A percentile compares a stretch with the other conserved stretches of the same genome.
Conservation (phyloP, 306 rosid species). For the Lathyrus oleraceus region DNA sequence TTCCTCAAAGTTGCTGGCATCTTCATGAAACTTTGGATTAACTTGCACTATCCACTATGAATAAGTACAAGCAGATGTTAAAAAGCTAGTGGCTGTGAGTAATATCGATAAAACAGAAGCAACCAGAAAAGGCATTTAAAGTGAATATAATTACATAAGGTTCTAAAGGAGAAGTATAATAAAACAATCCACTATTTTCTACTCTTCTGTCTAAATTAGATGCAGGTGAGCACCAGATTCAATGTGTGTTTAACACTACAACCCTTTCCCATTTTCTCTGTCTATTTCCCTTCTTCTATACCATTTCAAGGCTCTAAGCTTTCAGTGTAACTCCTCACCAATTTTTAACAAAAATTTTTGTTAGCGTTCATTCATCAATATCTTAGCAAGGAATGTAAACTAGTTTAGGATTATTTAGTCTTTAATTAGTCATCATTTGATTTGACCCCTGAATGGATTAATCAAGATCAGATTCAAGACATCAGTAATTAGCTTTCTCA, state of each 20-base stretch:
- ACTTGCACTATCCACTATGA: slow-evolving; percentile 89
- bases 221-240: background rate
- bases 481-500: slow-evolving; percentile 5
- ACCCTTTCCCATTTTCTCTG: background rate
- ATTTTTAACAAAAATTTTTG: background rate
- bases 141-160: background rate
- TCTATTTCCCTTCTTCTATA: slow-evolving; percentile 1
- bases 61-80: slow-evolving; percentile 32
- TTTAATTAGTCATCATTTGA: background rate
- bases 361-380: background rate
- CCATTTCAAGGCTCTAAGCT: background rate
- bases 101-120: slow-evolving; percentile 6
- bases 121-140: slow-evolving; percentile 21
- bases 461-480: background rate
- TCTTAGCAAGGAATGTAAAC: background rate
- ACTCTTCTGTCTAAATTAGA: background rate
- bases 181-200: slow-evolving; percentile 1
- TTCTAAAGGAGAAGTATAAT: background rate
- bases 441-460: background rate
- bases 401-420: background rate
- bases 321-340: background rate
- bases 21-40: slow-evolving; percentile 89
- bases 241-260: slow-evolving; percentile 3
- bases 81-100: slow-evolving; percentile 10
- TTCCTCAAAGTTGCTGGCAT: slow-evolving; percentile 80